These are phyloP conservation scores for Syzygium jambos DNA, from an alignment of 345 rosid species.

Conservation along the genomic window DNA sequence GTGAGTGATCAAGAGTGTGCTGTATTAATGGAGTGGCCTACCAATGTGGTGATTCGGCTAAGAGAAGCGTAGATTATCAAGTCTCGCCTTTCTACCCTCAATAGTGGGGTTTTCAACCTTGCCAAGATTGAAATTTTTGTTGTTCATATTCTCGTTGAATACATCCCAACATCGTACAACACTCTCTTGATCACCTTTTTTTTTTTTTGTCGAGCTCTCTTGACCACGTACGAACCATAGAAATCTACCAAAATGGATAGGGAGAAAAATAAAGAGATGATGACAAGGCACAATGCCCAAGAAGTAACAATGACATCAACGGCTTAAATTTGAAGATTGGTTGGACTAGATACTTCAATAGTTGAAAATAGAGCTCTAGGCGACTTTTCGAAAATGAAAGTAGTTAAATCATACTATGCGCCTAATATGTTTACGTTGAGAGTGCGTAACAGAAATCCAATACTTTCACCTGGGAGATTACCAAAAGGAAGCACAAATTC, in stretches of 20 bases:
- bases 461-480: background rate
- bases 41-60: background rate
- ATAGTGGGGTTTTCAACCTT: background rate
- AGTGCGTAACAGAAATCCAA: background rate
- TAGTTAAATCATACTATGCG: background rate
- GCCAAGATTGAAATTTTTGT: background rate
- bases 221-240: background rate
- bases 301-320: background rate
- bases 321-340: background rate
- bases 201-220: background rate
- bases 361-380: background rate
- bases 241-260: background rate
- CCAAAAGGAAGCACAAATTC: background rate
- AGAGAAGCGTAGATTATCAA: background rate
- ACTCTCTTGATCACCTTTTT: background rate
- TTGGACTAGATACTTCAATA: background rate
- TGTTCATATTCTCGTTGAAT: background rate
- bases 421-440: background rate
- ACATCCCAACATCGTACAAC: background rate
- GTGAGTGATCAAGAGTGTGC: background rate
- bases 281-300: background rate
- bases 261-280: background rate
- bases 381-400: background rate
- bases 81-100: background rate
- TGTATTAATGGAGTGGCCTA: background rate